These are phyloP conservation scores for Dactylellina parvicollis DNA, from an alignment of 2,329 filamentous ascomycete genomes.

Conservation along the genomic window DNA sequence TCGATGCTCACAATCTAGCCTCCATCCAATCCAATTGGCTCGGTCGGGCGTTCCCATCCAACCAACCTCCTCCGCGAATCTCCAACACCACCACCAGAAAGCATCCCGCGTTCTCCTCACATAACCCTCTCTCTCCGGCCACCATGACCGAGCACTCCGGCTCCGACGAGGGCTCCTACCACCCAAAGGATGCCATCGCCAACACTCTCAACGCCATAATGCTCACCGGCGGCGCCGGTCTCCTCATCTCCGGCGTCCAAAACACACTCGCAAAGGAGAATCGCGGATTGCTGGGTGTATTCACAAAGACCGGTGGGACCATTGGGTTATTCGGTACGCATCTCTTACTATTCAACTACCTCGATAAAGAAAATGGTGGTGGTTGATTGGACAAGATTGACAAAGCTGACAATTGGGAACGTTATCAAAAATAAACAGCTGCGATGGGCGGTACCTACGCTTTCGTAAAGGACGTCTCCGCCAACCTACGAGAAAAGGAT, in stretches of 20 bases:
- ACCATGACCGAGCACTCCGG: conserved; percentile 59
- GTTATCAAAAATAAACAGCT: conserved; percentile 65
- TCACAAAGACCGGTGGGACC: conserved; percentile 79
- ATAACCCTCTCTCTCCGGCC: neutral
- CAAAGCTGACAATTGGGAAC: neutral
- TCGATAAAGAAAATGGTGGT: neutral
- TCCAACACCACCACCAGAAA: neutral
- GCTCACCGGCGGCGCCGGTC: conserved; percentile 69
- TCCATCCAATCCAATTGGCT: conserved; percentile 18
- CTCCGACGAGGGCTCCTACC: conserved; percentile 68
- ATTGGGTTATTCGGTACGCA: conserved; percentile 74
- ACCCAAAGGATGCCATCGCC: conserved; percentile 65
- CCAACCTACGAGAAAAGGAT: conserved; percentile 86
- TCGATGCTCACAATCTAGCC: conserved; percentile 25
- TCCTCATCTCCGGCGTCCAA: conserved; percentile 79
- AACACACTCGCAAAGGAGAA: conserved; percentile 87
- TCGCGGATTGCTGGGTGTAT: conserved; percentile 79
- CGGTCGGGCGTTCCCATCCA: conserved; percentile 9
- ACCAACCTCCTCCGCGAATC: neutral
- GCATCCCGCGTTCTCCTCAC: neutral
- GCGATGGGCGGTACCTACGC: conserved; percentile 78
- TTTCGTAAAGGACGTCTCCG: conserved; percentile 78
- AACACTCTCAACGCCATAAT: conserved; percentile 31
- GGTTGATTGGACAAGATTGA: neutral
- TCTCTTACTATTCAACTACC: neutral